These are phyloP conservation scores for Actinomortierella wolfii DNA, from an alignment of 371 early-diverging fungal species.

Conservation along the genomic window DNA sequence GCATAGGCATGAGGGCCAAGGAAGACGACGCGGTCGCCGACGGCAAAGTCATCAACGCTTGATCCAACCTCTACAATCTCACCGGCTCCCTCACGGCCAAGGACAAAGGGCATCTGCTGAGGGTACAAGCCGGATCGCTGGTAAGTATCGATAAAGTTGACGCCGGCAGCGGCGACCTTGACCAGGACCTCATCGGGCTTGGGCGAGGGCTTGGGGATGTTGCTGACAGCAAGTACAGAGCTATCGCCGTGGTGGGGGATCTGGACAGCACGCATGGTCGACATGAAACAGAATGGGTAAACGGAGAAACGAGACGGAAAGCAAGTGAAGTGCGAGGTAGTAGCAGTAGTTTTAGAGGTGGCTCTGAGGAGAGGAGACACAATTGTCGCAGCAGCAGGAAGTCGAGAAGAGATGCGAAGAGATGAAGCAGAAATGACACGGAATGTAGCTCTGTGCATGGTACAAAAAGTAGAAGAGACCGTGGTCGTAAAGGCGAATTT, in stretches of 20 bases:
- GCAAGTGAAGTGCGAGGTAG: background rate
- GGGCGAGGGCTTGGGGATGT: conserved; percentile 55
- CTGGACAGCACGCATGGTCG: conserved; percentile 77
- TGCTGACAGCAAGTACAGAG: conserved; percentile 68
- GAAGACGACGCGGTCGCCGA: conserved; percentile 88
- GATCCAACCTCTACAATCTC: conserved; percentile 78
- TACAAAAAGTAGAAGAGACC: too few relatives aligned
- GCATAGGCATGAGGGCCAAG: conserved; percentile 72
- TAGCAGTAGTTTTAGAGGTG: too few relatives aligned
- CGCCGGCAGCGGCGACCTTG: conserved; percentile 79
- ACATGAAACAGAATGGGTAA: conserved; percentile 26
- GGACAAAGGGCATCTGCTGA: conserved; percentile 66
- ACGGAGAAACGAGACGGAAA: background rate
- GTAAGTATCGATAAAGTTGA: conserved; percentile 95
- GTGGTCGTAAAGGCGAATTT: too few relatives aligned
- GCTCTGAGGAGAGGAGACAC: too few relatives aligned
- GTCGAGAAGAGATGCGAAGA: too few relatives aligned
- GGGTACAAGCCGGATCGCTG: conserved; percentile 88
- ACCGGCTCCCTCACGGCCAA: conserved; percentile 89
- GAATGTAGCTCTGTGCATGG: too few relatives aligned
- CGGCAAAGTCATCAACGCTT: conserved; percentile 64
- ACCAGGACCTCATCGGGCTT: conserved; percentile 72
- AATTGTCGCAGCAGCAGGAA: too few relatives aligned
- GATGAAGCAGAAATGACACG: too few relatives aligned
- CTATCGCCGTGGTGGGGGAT: conserved; percentile 72